These are phyloP conservation scores for Talaromyces sp. DNA, from an alignment of 2,329 filamentous ascomycete genomes.

Conservation along the genomic window DNA sequence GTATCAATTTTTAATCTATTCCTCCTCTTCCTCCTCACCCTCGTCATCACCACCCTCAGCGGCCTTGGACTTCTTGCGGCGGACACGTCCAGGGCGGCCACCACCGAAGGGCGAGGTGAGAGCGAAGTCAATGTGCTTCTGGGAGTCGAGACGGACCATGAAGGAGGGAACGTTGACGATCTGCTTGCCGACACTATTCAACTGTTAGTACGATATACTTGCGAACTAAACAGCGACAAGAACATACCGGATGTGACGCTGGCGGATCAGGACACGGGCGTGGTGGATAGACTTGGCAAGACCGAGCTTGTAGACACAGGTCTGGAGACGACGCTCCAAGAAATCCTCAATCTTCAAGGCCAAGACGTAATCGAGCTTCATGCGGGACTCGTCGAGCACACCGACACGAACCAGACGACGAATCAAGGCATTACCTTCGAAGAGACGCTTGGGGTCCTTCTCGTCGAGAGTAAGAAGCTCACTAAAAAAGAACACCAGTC, in stretches of 20 bases:
- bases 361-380: conserved; percentile 99
- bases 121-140: conserved; percentile 99
- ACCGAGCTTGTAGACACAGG: conserved; percentile 99
- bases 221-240: background rate
- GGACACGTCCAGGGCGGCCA: conserved; percentile 93
- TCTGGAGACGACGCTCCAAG: conserved; percentile 99
- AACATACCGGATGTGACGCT: conserved; percentile 86
- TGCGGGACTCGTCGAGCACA: conserved; percentile 99
- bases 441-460: conserved; percentile 99
- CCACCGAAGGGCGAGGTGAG: conserved; percentile 97
- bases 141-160: conserved; percentile 98
- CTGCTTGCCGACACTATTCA: conserved; percentile 88
- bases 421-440: conserved; percentile 99
- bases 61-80: conserved; percentile 99
- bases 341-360: conserved; percentile 99
- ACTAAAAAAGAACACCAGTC: conserved; percentile 52
- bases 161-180: conserved; percentile 99
- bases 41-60: conserved; percentile 63
- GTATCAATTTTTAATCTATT: conserved; percentile 44
- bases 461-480: conserved; percentile 99
- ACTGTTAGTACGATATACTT: conserved; percentile 4
- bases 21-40: conserved; percentile 77
- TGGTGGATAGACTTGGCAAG: conserved; percentile 99
- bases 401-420: conserved; percentile 99
- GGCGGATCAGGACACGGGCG: conserved; percentile 98